Evolutionary conservation across 352 stramenopile genomes (phyloP).

Genomic region (Pythium dissotocum): DNA sequence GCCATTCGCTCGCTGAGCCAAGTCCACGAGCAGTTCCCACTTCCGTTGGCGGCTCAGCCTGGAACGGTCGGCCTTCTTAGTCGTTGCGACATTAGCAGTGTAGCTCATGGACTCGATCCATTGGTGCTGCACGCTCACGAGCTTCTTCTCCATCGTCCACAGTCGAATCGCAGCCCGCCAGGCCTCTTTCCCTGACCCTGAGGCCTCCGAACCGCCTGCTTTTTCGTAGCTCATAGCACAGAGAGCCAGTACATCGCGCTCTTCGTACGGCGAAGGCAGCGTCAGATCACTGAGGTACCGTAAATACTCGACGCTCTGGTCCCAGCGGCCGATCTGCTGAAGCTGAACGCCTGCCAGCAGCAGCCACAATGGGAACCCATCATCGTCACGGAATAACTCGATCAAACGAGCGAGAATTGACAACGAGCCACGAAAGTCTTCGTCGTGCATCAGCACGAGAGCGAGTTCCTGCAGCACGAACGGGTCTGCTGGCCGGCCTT

Average conservation of each 20-base stretch:
- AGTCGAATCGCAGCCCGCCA: conserved; percentile 57
- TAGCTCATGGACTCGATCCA: not conserved
- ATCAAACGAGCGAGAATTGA: conserved; percentile 60
- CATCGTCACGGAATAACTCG: conserved; percentile 48
- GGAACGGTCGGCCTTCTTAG: not conserved
- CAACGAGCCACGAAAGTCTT: conserved; percentile 50
- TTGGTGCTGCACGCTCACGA: not conserved
- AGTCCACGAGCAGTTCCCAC: conserved; percentile 51
- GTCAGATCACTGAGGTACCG: conserved; percentile 57
- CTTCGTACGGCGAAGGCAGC: conserved; percentile 45
- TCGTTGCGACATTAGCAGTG: not conserved
- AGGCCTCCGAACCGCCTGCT: conserved; percentile 1
- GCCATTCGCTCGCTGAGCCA: conserved; percentile 41
- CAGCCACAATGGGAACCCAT: conserved; percentile 53
- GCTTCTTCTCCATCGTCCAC: conserved; percentile 46
- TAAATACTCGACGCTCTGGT: conserved; percentile 61
- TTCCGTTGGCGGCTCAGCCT: conserved; percentile 29
- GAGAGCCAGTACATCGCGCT: conserved; percentile 59
- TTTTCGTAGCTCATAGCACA: conserved; percentile 59
- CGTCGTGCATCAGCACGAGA: conserved; percentile 64
- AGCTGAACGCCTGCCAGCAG: conserved; percentile 62
- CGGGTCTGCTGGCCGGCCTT: conserved; percentile 30
- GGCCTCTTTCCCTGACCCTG: conserved; percentile 38
- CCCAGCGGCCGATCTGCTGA: conserved; percentile 52
- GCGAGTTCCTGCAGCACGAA: conserved; percentile 60